Evolutionary conservation across 768 basidiomycete species (phyloP), one percentile per base, ranked within the genome.

Genomic region (Xerocomellus chrysenteron): DNA sequence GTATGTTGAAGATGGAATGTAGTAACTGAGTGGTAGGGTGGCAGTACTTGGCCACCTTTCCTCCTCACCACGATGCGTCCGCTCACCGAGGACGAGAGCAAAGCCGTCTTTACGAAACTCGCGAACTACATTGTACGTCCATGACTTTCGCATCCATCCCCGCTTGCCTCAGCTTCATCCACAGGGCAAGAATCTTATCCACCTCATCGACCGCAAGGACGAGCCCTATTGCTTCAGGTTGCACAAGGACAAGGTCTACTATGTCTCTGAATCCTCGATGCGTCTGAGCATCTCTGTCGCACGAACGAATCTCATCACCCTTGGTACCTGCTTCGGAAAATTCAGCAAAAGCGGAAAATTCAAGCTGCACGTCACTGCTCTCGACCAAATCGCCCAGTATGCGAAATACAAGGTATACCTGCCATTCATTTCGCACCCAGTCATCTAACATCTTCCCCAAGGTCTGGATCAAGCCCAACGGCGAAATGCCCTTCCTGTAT

Each of bases 391-490:
- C 56, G 92, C 94, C 1, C 92, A 97, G 68, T 98, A 97, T 70
- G 95, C 97, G 19, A 98, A 96, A 75, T 92, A 94, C 80, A 99
- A 99, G 83, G 97, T 94, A 58, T 52, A 76, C 55, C 37, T 45
- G 11, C 58, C 35, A 14, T n/a, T 53, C 47, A 37, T 45, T n/a
- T 11, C 30, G 19, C 5, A 35, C 40, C 32, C 45, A 37, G 21
- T 21, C 55, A 24, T 47, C 51, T 56, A 17, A 57, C 33, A 3
- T 28, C 33, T 19, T 17, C 3, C 21, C 11, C 5, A 57, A 98
- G 96, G 84, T 98, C 17, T 99, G 97, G 97, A 94, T 99, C 71
- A 99, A 99, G 73, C 88, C 95, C 26, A 96, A 98, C 62, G 97
- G 97, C 67, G 97, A 99, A 75, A 96, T 99, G 88, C 97, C 97